These are phyloP conservation scores for Gillenia trifoliata DNA, from an alignment of 306 rosid genomes.

Conservation along the genomic window DNA sequence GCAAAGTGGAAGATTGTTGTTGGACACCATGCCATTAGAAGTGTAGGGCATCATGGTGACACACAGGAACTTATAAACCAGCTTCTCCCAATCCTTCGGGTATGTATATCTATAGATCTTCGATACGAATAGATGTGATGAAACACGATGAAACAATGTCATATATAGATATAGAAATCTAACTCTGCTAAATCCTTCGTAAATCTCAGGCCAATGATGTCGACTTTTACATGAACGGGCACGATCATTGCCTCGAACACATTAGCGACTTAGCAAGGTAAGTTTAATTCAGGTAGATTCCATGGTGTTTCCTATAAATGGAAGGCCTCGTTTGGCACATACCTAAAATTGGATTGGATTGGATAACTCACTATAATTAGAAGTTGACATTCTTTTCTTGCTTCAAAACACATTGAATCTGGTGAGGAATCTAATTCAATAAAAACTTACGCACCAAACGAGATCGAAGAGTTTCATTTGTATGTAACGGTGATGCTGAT, in stretches of 20 bases:
- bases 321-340: background rate
- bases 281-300: background rate
- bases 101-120: constrained; percentile 13
- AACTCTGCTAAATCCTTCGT: background rate
- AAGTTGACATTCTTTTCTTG: too few species aligned
- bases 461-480: too few species aligned
- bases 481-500: background rate
- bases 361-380: background rate
- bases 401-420: too few species aligned
- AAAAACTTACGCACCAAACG: background rate
- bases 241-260: constrained; percentile 82
- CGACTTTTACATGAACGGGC: constrained; percentile 82
- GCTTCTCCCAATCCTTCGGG: constrained; percentile 77
- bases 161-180: too few species aligned
- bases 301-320: background rate
- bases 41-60: constrained; percentile 68
- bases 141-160: background rate
- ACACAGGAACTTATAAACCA: constrained; percentile 55
- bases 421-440: too few species aligned
- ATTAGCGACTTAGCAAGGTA: constrained; percentile 54
- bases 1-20: constrained; percentile 87
- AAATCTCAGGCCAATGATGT: constrained; percentile 57
- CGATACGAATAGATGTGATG: background rate
- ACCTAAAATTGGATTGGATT: background rate
- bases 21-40: constrained; percentile 80